Base-by-base conservation (phyloP, 768 basidiomycete species). In the Lactarius akahatsu region DNA sequence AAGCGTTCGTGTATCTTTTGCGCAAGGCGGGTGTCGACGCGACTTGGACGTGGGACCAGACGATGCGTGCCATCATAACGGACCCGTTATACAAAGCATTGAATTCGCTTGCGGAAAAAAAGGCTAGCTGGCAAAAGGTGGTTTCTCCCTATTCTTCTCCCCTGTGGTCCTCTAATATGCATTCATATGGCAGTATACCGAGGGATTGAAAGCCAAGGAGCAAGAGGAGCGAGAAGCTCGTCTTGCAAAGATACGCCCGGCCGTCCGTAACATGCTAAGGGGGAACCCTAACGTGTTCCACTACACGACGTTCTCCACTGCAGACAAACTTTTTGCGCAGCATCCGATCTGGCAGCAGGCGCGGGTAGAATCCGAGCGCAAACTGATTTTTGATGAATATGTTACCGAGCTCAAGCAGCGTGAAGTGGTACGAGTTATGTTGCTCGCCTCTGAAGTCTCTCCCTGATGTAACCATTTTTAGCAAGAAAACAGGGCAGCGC, bases 11-110 rank as follows among this genome's bases (percentile, higher is more conserved):
- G 73, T 92, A 92, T 78, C 80, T 99, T 64, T 78, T 99, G 71
- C 84, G 89, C 71, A 94, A 93, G 78, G 90, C 92, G 56, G 92
- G 92, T 38, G 91, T 98, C 52, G 92, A 94, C 77, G 87, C 90
- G 55, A 88, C 84, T 69, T 98, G 93, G 92, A 94, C 94, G 41
- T 99, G 97, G 97, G 97, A 99, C 76, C 88, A 92, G 79, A 94
- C 95, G 61, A 97, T 98, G 92, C 86, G 96, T 74, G 91, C 93
- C 72, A 94, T 97, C 77, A 96, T 99, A 77, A 98, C 94, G 72
- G 96, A 98, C 80, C 96, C 97, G 54, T 78, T 97, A 70, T 99
- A 98, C 80, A 96, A 94, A 80, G 90, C 94, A 54, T 82, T 99
- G 67, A 91, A 91, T 74, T 94, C 91, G 55, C 82, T 98, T 57